Percentiles rank a stretch among this genome's conserved stretches.
phyloP scores from a whole-genome alignment of 495 filamentous ascomycete genomes.

The Jackrogersella minutella region DNA sequence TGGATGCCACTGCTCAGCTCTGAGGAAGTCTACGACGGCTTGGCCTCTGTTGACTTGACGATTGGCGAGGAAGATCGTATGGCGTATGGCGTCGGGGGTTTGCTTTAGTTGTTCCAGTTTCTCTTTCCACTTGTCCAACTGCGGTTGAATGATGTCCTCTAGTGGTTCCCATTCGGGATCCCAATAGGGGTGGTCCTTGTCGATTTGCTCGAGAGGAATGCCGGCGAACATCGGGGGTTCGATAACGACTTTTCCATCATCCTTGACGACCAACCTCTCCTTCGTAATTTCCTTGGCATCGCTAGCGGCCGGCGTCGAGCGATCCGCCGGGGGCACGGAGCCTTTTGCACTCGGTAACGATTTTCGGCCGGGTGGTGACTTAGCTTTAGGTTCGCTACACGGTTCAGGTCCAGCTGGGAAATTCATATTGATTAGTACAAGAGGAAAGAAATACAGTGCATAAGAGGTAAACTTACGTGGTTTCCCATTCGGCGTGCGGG shows the following conservation, averaged over 20 bases:
- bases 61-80: constrained; percentile 53
- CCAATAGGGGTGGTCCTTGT: constrained; percentile 55
- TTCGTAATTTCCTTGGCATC: constrained; percentile 50
- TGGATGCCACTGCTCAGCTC: constrained; percentile 54
- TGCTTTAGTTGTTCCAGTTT: constrained; percentile 45
- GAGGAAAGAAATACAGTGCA: not conserved
- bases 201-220: constrained; percentile 56
- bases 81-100: constrained; percentile 37
- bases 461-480: constrained; percentile 17
- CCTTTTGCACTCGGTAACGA: constrained; percentile 42
- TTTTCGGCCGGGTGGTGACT: constrained; percentile 38
- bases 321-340: constrained; percentile 34
- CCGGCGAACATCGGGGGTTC: constrained; percentile 53
- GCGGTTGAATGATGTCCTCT: constrained; percentile 42
- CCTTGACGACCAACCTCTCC: constrained; percentile 44
- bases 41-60: constrained; percentile 58
- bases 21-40: constrained; percentile 52
- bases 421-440: constrained; percentile 5
- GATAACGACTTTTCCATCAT: constrained; percentile 51
- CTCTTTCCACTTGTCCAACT: constrained; percentile 48
- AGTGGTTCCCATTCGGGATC: constrained; percentile 53
- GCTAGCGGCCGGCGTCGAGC: constrained; percentile 22
- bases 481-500: constrained; percentile 20
- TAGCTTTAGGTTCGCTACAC: constrained; percentile 27
- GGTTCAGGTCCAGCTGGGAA: constrained; percentile 15